Base-by-base conservation (phyloP, 805 yeast genomes). In the Teunomyces lycoperdinae region DNA sequence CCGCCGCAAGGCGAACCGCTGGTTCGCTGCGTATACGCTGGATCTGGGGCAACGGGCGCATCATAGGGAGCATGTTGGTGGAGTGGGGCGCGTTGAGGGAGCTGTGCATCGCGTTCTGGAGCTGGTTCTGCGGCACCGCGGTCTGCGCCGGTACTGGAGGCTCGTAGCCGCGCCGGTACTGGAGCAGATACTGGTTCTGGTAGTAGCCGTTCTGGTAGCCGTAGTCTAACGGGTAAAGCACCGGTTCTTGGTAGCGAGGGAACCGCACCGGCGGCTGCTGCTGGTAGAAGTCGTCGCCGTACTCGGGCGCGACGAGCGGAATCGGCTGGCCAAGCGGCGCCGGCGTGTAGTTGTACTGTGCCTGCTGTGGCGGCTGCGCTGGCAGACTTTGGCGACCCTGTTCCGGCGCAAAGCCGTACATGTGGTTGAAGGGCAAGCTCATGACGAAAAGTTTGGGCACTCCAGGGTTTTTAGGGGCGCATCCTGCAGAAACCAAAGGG, bases 11-110 rank as follows among this genome's bases (percentile, higher is more conserved):
- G 10, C 9, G 16, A 9, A 48, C 38, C 6, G 41, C 36, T 3
- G 54, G 54, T 36, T 52, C 53, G 43, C 49, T 47, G 14, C 50
- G 48, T 48, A 38, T 26, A 10, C 41, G 41, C 11, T 26, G 14
- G 16, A 38, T 24, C 29, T 38, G 27, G 30, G 41, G 41, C 20
- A 31, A 30, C 13, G 48, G 56, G 36, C 46, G 41, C 27, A 38
- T 20, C 41, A 38, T 13, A 1, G 24, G 24, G 24, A 20, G 24
- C 6, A 20, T 20, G 6, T 20, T 20, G 24, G 24, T 20, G 24
- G 24, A 20, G 1, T 20, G 24, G 24, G 5, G 24, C 24, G 24
- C 6, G 6, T 20, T 20, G 24, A 20, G 5, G 24, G 24, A 20
- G 24, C 24, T 20, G 24, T 6, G 24, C 6, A 20, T 20, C 6